These are phyloP conservation scores for Pugionium dolabratum DNA, from an alignment of 345 rosid species.

Conservation along the genomic window DNA sequence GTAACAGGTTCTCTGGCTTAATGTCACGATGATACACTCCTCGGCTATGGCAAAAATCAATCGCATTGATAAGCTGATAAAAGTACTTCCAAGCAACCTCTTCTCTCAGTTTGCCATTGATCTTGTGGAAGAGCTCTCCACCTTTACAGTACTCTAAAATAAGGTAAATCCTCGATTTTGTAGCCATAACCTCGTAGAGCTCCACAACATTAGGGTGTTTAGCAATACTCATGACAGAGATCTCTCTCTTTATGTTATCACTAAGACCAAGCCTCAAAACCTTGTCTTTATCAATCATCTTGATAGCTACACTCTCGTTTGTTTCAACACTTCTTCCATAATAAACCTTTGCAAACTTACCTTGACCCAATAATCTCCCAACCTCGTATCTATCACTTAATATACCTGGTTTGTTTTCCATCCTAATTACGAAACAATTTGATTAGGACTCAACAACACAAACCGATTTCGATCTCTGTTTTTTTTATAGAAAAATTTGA, in stretches of 20 bases:
- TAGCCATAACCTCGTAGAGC: constrained; percentile 78
- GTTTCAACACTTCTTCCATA: constrained; percentile 56
- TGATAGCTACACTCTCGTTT: constrained; percentile 66
- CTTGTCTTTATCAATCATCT: constrained; percentile 76
- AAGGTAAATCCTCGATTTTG: constrained; percentile 68
- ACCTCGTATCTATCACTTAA: constrained; percentile 67
- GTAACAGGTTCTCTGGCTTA: constrained; percentile 72
- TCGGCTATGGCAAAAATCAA: constrained; percentile 59
- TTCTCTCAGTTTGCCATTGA: constrained; percentile 65
- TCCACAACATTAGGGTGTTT: constrained; percentile 66
- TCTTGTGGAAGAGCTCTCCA: constrained; percentile 73
- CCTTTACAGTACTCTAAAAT: constrained; percentile 74
- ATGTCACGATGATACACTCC: constrained; percentile 56
- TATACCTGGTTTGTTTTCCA: constrained; percentile 77
- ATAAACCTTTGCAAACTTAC: constrained; percentile 79
- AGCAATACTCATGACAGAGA: constrained; percentile 72
- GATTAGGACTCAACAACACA: background rate
- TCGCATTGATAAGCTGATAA: constrained; percentile 60
- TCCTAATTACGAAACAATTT: constrained; percentile 26
- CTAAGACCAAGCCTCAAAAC: constrained; percentile 56
- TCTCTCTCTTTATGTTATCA: constrained; percentile 72
- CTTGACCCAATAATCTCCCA: constrained; percentile 77
- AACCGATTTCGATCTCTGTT: constrained; percentile 1
- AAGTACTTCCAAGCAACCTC: constrained; percentile 31
- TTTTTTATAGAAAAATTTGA: background rate